Base-by-base conservation (phyloP, 2,329 filamentous ascomycete genomes). In the Colletotrichum cordylinicola region DNA sequence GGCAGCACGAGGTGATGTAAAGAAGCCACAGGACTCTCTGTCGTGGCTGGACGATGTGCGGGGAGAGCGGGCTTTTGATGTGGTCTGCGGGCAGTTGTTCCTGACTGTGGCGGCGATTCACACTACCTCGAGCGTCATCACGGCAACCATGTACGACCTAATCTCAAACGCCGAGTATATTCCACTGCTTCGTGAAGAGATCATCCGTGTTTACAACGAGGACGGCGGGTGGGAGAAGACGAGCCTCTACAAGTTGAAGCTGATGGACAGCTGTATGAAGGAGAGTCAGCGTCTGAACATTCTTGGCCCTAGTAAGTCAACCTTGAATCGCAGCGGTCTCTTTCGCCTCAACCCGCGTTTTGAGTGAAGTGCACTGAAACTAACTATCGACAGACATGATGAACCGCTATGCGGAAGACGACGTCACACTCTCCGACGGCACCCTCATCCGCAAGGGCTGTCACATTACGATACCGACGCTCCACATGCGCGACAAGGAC, bases 331-430 rank as follows among this genome's bases (percentile, higher is more conserved):
- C 52, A 5, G 21, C 12, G 13, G 6, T 29, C 4, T 24, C 52
- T 29, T 16, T 15, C 21, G 2, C 5, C 12, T 12, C 5, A 21
- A 56, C 8, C 4, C 24, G 33, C 52, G 7, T 12, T 27, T 8
- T 12, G 15, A 15, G 18, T 48, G 2, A 12, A 6, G 0, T 4
- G n/a, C 43, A 12, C 6, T 1, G 3, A 21, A 2, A 21, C 6
- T 31, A 8, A 60, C 8, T 0, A 16, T 12, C 4, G n/a, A 4
- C n/a, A 33, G 58, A 61, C 58, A 61, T 35, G 29, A 61, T 35
- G 29, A 61, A 61, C 8, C 29, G 58, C 16, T 61, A 61, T 33
- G 58, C 58, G 18, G 58, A 61, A 61, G 58, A 29, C 29, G 58
- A 61, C 1, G 29, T 61, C 15, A 35, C 29, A 2, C 31, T 61